Conservation (phyloP, 2,329 filamentous ascomycete species). For the Curvularia spicifera region DNA sequence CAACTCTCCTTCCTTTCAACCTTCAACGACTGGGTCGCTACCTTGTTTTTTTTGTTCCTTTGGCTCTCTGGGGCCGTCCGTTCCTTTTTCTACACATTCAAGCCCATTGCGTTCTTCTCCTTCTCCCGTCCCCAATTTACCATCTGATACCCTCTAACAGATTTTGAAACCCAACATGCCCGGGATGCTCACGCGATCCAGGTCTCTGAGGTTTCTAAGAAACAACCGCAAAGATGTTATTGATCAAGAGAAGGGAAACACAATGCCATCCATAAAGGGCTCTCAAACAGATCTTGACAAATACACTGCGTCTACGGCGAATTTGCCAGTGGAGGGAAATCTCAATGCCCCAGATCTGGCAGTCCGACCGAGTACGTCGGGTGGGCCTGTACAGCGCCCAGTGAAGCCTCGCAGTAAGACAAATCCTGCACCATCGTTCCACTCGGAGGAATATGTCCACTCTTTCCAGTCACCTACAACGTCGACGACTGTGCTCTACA, state of each 20-base stretch:
- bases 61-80: conserved; percentile 51
- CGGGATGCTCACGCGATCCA: conserved; percentile 48
- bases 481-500: conserved; percentile 41
- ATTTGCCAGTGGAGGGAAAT: conserved; percentile 32
- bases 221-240: conserved; percentile 39
- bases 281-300: conserved; percentile 39
- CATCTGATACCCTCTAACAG: conserved; percentile 43
- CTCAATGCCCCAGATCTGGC: conserved; percentile 41
- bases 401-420: conserved; percentile 48
- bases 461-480: conserved; percentile 39
- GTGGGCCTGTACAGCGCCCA: conserved; percentile 43
- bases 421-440: conserved; percentile 32
- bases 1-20: conserved; percentile 30
- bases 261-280: conserved; percentile 33
- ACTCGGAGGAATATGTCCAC: conserved; percentile 35
- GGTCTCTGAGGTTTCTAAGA: conserved; percentile 46
- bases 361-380: conserved; percentile 45
- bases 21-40: conserved; percentile 26
- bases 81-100: conserved; percentile 39
- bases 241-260: conserved; percentile 35
- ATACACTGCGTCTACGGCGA: conserved; percentile 41
- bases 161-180: conserved; percentile 48
- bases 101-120: conserved; percentile 26
- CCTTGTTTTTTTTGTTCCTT: conserved; percentile 19
- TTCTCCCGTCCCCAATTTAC: conserved; percentile 31